Base-by-base conservation (phyloP, 257 asterid species). In the Rubia yunnanensis region DNA sequence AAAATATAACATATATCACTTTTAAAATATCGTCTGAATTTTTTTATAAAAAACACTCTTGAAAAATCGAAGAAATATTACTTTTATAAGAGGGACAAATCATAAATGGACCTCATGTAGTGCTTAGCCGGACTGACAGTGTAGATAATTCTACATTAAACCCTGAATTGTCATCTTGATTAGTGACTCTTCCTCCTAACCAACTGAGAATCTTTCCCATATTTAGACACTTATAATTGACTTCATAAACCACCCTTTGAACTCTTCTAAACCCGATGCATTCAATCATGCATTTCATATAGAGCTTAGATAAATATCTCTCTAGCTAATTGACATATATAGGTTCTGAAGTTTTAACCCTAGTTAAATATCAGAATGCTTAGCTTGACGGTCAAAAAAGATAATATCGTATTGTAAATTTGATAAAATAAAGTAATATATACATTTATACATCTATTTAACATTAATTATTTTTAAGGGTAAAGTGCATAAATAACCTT, bases 191-290 rank as follows among this genome's bases (percentile, higher is more conserved):
- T 44, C 63, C 36, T 38, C 66, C 65, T 44, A 56, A 65, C 72
- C 65, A 66, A 63, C 60, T 41, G 53, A 59, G 50, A 73, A 77
- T 73, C 63, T 73, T 56, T 73, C 74, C 73, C 38, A 53, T 55
- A 35, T 49, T 48, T 35, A 65, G 46, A n/a, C 50, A 54, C 62
- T 44, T 13, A 57, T 69, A 69, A 53, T 66, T 77, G 52, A 73
- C 70, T 64, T 34, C 39, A 70, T 68, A 31, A 58, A 24, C 53
- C 20, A 46, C 53, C 44, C 4, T 46, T 46, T 46, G 14, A 46
- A 17, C 54, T 18, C 15, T 38, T 17, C 46, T 38, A 10, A 38
- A 38, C 46, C 11, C 17, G 11, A 38, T 38, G 46, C 46, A 17
- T 20, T 2, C 50, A 44, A 44, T 44, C 3, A 44, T 44, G 15